Percentiles rank a stretch among this genome's conserved stretches.
Evolutionary conservation across 495 filamentous ascomycete species (phyloP).

Genomic region (Podospora pseudopauciseta): DNA sequence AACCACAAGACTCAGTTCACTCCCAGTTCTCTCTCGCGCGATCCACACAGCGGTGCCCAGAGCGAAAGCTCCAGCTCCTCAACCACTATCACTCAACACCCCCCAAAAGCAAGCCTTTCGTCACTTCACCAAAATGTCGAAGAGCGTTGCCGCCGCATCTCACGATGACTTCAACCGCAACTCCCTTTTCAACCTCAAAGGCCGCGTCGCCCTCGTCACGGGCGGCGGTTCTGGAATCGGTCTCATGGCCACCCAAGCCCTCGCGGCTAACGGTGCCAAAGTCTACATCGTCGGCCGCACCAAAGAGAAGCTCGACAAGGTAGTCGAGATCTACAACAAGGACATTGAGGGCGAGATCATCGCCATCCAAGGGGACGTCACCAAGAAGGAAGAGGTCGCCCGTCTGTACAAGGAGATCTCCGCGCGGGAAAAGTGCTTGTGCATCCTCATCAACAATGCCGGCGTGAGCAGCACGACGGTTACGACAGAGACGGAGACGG

Average conservation of each 20-base stretch:
- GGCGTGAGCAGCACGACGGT: conserved; percentile 61
- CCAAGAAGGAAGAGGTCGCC: conserved; percentile 67
- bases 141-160: conserved; percentile 31
- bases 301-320: conserved; percentile 32
- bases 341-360: conserved; percentile 42
- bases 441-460: conserved; percentile 78
- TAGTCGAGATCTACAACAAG: conserved; percentile 34
- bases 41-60: neutral
- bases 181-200: conserved; percentile 59
- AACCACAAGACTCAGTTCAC: conserved; percentile 12
- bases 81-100: conserved; percentile 2
- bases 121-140: conserved; percentile 40
- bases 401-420: conserved; percentile 59
- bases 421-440: conserved; percentile 62
- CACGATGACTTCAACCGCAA: conserved; percentile 48
- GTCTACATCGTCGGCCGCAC: conserved; percentile 81
- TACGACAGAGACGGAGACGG: conserved; percentile 53
- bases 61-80: neutral
- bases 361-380: conserved; percentile 68
- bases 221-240: conserved; percentile 57
- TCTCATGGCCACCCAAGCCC: conserved; percentile 76
- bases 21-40: neutral
- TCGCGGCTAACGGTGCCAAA: conserved; percentile 73
- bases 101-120: conserved; percentile 5
- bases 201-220: conserved; percentile 61